phyloP scores from a whole-genome alignment of 2,329 filamentous ascomycete species.

The Fusarium gaditjirri region DNA sequence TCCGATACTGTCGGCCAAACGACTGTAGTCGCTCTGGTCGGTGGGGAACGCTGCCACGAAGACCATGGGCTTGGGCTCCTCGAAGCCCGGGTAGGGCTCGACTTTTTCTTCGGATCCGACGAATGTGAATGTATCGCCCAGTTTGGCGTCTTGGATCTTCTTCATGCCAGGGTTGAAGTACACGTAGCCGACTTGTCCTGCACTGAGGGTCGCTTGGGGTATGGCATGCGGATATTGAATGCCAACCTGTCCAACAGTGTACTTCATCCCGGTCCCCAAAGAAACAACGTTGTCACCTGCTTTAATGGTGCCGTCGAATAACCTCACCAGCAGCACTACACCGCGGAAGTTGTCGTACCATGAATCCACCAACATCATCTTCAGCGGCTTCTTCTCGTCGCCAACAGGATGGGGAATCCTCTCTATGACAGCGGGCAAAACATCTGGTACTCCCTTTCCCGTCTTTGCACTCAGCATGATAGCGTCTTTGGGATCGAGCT shows the following conservation, averaged over 20 bases:
- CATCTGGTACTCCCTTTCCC: slow-evolving; percentile 83
- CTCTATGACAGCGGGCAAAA: slow-evolving; percentile 87
- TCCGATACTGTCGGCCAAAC: slow-evolving; percentile 91
- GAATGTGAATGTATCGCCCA: slow-evolving; percentile 93
- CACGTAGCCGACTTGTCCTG: slow-evolving; percentile 95
- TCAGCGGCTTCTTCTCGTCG: slow-evolving; percentile 76
- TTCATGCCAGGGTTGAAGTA: slow-evolving; percentile 99
- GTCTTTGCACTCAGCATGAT: slow-evolving; percentile 90
- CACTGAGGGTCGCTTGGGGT: slow-evolving; percentile 80
- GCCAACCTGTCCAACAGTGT: slow-evolving; percentile 94
- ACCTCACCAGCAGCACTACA: slow-evolving; percentile 87
- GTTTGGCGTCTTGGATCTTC: slow-evolving; percentile 91
- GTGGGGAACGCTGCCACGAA: slow-evolving; percentile 97
- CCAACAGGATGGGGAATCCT: slow-evolving; percentile 84
- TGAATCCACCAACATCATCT: slow-evolving; percentile 91
- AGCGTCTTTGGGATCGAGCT: slow-evolving; percentile 80
- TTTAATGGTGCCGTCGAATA: slow-evolving; percentile 88
- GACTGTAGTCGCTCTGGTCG: slow-evolving; percentile 86
- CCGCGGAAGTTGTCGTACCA: slow-evolving; percentile 99
- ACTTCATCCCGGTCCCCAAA: slow-evolving; percentile 87
- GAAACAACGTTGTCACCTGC: slow-evolving; percentile 89
- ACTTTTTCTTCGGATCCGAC: slow-evolving; percentile 81
- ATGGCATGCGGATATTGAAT: slow-evolving; percentile 94
- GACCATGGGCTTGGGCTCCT: slow-evolving; percentile 98
- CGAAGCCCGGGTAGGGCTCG: slow-evolving; percentile 87